These are phyloP conservation scores for Coemansia sp. DNA, from an alignment of 192 early-diverging fungal species.

Conservation along the genomic window DNA sequence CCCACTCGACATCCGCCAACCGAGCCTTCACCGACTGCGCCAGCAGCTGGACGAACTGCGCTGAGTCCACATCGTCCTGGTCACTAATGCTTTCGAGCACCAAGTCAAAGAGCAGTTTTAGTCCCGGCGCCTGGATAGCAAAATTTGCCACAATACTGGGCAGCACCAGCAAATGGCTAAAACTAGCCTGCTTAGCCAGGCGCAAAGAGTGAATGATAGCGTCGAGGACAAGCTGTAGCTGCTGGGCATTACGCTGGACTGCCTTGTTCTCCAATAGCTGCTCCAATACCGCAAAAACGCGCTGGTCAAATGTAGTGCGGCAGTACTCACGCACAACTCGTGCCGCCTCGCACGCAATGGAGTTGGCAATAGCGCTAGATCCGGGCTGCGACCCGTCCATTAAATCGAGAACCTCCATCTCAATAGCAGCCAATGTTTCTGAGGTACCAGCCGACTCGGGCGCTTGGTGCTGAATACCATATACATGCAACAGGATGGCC, in stretches of 20 bases:
- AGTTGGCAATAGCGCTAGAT: neutral
- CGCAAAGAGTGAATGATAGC: slow-evolving; percentile 20
- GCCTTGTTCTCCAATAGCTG: slow-evolving; percentile 16
- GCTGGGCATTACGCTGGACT: slow-evolving; percentile 24
- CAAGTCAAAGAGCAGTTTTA: slow-evolving; percentile 32
- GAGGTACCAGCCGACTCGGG: neutral
- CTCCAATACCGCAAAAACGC: slow-evolving; percentile 8
- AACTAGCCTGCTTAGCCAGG: slow-evolving; percentile 9
- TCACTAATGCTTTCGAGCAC: slow-evolving; percentile 23
- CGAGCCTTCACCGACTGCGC: slow-evolving; percentile 12
- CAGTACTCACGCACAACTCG: slow-evolving; percentile 43
- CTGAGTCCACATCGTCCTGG: neutral
- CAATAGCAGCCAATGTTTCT: neutral
- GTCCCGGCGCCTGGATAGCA: slow-evolving; percentile 37
- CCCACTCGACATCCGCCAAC: slow-evolving; percentile 53
- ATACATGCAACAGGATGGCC: neutral
- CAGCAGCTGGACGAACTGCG: slow-evolving; percentile 11
- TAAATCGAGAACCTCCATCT: slow-evolving; percentile 1
- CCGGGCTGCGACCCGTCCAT: slow-evolving; percentile 1
- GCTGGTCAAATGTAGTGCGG: slow-evolving; percentile 11
- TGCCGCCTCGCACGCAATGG: slow-evolving; percentile 32
- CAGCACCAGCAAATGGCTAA: slow-evolving; percentile 16
- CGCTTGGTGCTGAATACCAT: neutral
- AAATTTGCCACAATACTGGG: slow-evolving; percentile 27
- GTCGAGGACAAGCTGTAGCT: slow-evolving; percentile 36